These are phyloP conservation scores for Panaeolus cyanescens DNA, from an alignment of 768 basidiomycete species.

Conservation along the genomic window DNA sequence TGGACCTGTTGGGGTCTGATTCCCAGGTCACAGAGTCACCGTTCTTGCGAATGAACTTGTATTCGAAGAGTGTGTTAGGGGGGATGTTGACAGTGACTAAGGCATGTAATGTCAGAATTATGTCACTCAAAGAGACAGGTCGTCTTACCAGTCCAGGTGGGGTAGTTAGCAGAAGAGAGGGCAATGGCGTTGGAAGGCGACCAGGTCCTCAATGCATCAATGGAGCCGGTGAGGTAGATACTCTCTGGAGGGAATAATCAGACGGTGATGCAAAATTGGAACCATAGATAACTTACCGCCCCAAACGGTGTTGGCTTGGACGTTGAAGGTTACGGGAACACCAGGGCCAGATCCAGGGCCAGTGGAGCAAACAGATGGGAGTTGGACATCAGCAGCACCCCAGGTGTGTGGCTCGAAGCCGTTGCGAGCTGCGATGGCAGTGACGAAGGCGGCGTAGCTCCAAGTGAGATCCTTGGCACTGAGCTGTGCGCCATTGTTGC, in stretches of 20 bases:
- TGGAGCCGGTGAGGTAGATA: conserved; percentile 66
- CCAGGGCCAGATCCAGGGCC: conserved; percentile 29
- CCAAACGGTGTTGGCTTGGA: conserved; percentile 54
- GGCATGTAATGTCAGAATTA: background rate
- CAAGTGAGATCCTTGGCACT: conserved; percentile 74
- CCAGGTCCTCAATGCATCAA: conserved; percentile 60
- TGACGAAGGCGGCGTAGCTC: conserved; percentile 73
- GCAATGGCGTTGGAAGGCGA: conserved; percentile 55
- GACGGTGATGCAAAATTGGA: background rate
- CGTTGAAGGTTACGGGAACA: conserved; percentile 59
- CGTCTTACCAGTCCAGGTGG: conserved; percentile 63
- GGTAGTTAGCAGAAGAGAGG: conserved; percentile 58
- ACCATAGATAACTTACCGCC: conserved; percentile 49
- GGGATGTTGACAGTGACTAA: conserved; percentile 63
- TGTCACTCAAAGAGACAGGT: background rate
- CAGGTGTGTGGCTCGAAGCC: conserved; percentile 55
- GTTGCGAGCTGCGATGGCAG: conserved; percentile 57
- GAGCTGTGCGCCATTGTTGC: conserved; percentile 49
- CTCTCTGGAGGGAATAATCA: conserved; percentile 46
- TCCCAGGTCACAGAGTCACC: conserved; percentile 70
- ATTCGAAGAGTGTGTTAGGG: conserved; percentile 57
- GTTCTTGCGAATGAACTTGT: conserved; percentile 70
- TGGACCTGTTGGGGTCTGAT: conserved; percentile 60
- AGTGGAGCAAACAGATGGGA: conserved; percentile 42
- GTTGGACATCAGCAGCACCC: conserved; percentile 61